Evolutionary conservation across 805 yeast species (phyloP).

Genomic region (Candida anglica): DNA sequence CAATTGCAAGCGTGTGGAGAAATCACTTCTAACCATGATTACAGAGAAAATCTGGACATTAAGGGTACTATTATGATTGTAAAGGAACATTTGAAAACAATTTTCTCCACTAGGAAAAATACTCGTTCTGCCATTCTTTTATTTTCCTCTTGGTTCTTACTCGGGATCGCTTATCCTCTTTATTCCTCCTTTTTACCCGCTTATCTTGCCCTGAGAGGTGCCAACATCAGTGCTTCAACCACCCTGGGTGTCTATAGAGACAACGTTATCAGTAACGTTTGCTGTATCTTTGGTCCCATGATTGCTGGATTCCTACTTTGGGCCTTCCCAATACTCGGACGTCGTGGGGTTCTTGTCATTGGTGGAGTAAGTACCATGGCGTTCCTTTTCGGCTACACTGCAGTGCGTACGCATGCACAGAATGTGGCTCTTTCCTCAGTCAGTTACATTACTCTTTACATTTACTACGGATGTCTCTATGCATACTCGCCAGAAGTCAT

Average conservation of each 20-base stretch:
- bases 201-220: constrained; percentile 51
- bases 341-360: constrained; percentile 53
- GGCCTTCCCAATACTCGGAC: constrained; percentile 35
- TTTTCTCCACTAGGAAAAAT: constrained; percentile 41
- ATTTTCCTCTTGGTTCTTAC: constrained; percentile 48
- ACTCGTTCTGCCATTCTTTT: constrained; percentile 37
- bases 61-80: constrained; percentile 17
- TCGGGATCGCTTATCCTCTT: constrained; percentile 53
- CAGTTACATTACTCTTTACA: constrained; percentile 40
- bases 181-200: constrained; percentile 51
- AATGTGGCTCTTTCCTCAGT: constrained; percentile 40
- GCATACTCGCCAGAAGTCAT: constrained; percentile 34
- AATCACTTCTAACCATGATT: constrained; percentile 14
- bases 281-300: constrained; percentile 51
- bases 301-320: constrained; percentile 40
- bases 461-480: constrained; percentile 34
- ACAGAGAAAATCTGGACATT: constrained; percentile 17
- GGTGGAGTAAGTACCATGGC: constrained; percentile 54
- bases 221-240: constrained; percentile 36
- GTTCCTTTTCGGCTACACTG: constrained; percentile 59
- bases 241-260: constrained; percentile 43
- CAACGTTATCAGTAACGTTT: constrained; percentile 42
- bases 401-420: constrained; percentile 45
- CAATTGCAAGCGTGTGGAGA: constrained; percentile 44
- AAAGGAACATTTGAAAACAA: constrained; percentile 33